Evolutionary conservation across 148 eudicot species (phyloP).

Genomic region (Diospyros kaki): DNA sequence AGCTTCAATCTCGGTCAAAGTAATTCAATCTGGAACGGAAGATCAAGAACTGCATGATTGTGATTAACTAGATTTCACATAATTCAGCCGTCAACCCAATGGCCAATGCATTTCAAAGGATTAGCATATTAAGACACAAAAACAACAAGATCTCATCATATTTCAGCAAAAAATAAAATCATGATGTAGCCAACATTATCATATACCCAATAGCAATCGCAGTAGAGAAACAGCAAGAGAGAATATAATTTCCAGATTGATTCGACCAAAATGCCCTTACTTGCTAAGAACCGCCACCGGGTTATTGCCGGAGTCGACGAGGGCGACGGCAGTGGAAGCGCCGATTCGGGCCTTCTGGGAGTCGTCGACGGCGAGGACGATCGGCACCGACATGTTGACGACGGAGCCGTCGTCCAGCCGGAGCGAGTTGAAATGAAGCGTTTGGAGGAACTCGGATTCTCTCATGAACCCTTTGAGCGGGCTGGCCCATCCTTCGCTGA

Average conservation of each 20-base stretch:
- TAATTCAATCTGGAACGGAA: too few relatives aligned
- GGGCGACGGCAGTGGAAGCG: slow-evolving; percentile 46
- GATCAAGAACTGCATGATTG: too few relatives aligned
- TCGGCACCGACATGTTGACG: slow-evolving; percentile 95
- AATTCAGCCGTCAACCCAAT: too few relatives aligned
- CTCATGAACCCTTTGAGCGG: slow-evolving; percentile 90
- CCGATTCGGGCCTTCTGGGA: slow-evolving; percentile 45
- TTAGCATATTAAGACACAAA: too few relatives aligned
- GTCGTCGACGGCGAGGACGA: slow-evolving; percentile 77
- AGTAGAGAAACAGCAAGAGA: background rate
- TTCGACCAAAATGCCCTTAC: slow-evolving; percentile 34
- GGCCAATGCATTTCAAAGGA: too few relatives aligned
- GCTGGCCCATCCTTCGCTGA: slow-evolving; percentile 97
- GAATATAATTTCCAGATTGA: background rate
- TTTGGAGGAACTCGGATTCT: slow-evolving; percentile 97
- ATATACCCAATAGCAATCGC: background rate
- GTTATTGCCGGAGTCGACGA: slow-evolving; percentile 41
- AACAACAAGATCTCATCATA: too few relatives aligned
- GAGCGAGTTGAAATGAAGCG: slow-evolving; percentile 97
- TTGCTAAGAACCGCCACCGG: slow-evolving; percentile 64
- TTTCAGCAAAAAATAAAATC: background rate
- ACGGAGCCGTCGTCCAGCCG: slow-evolving; percentile 57
- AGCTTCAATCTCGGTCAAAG: too few relatives aligned
- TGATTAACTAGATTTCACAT: too few relatives aligned
- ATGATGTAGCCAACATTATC: background rate